phyloP scores from a whole-genome alignment of 2,329 filamentous ascomycete genomes.

The Dryadomyces quercivorus region DNA sequence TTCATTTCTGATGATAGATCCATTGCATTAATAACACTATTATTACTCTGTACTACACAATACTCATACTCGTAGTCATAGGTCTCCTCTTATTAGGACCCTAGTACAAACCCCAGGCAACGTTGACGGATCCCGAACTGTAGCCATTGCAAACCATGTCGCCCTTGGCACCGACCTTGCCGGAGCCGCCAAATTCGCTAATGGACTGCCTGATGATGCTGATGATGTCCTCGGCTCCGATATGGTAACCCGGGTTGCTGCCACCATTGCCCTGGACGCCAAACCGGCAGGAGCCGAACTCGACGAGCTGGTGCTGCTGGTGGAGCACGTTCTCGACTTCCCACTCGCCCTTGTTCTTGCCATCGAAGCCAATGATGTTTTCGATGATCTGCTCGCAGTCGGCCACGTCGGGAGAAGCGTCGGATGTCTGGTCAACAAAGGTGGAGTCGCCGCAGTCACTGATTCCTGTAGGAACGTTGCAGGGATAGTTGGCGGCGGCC shows the following conservation, averaged over 20 bases:
- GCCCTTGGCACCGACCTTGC: slow-evolving; percentile 21
- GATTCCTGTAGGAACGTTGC: slow-evolving; percentile 16
- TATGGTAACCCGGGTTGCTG: slow-evolving; percentile 19
- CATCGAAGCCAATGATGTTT: slow-evolving; percentile 17
- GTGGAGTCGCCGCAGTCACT: slow-evolving; percentile 19
- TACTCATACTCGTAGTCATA: too few species aligned
- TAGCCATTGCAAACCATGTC: slow-evolving; percentile 19
- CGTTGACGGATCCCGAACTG: too few species aligned
- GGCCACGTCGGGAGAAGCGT: slow-evolving; percentile 19
- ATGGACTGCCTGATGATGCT: slow-evolving; percentile 22
- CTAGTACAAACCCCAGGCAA: too few species aligned
- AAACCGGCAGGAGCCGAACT: slow-evolving; percentile 20
- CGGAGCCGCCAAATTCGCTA: slow-evolving; percentile 15
- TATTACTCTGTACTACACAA: too few species aligned
- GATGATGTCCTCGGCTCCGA: slow-evolving; percentile 23
- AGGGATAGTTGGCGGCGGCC: slow-evolving; percentile 20
- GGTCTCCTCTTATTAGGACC: too few species aligned
- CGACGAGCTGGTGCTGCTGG: slow-evolving; percentile 16
- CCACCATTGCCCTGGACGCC: slow-evolving; percentile 16
- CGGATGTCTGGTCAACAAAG: slow-evolving; percentile 21
- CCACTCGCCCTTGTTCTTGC: slow-evolving; percentile 6
- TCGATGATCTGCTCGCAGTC: slow-evolving; percentile 24
- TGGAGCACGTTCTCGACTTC: slow-evolving; percentile 8
- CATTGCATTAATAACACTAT: too few species aligned
- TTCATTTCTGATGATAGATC: too few species aligned